Base-by-base conservation (phyloP, 148 eudicot genomes). In the Drosera capensis region DNA sequence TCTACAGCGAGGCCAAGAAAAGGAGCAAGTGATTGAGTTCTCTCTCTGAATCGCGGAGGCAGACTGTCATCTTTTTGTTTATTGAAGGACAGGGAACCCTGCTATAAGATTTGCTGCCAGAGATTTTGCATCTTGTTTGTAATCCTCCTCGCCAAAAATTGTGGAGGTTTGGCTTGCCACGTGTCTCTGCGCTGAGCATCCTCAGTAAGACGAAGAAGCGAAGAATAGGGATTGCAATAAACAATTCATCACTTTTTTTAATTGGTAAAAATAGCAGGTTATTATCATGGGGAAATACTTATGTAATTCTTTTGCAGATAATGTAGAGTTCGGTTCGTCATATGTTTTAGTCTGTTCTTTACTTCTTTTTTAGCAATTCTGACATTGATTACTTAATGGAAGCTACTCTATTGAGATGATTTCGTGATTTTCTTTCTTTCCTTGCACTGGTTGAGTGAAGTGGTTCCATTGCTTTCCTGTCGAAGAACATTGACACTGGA, bases 1-100 rank as follows among this genome's bases (percentile, higher is more conserved):
- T 81, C 40, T 86, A 86, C 30, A 75, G 92, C 7, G 83, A 86
- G 63, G 86, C 83, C 60, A 86, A 86, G 68, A 86, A 85, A 64
- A 75, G 90, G 40, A 80, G 82, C 70, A 74, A 73, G 67, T 74
- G 68, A 72, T 7, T 46, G 4, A 36, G 20, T 23, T n/a, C 20
- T 29, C 52, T 52, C 25, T 37, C 29, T n/a, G n/a, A n/a, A n/a
- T n/a, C n/a, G n/a, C n/a, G n/a, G n/a, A n/a, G n/a, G n/a, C n/a
- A n/a, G n/a, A n/a, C 52, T 31, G 36, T 20, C 41, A 39, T 46
- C 12, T 29, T 29, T 29, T 29, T 29, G 35, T 7, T 12, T 34
- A 15, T 1, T 11, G 38, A 34, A 11, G 14, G 38, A 7, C 1
- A 29, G 14, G 14, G 38, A 34, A 15, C n/a, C 1, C 14, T 15